These are phyloP conservation scores for Capsicum pubescens DNA, from an alignment of 257 asterid species.

Conservation along the genomic window DNA sequence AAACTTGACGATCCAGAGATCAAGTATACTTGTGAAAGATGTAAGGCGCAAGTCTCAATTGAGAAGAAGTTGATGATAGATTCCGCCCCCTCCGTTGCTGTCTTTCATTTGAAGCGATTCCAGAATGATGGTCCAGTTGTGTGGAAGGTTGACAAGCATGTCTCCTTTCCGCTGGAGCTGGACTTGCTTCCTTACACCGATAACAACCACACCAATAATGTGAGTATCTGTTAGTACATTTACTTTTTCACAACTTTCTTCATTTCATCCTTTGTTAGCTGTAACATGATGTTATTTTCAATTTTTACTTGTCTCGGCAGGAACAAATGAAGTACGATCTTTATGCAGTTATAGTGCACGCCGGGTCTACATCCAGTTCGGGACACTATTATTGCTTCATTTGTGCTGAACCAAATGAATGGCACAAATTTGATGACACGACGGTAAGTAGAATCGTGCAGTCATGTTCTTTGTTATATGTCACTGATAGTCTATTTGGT, in stretches of 20 bases:
- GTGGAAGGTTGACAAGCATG: too few species aligned
- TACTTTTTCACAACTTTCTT: not conserved
- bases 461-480: not conserved
- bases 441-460: conserved; percentile 40
- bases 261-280: not conserved
- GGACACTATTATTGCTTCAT: conserved; percentile 87
- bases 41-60: too few species aligned
- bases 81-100: conserved; percentile 20
- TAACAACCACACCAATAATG: conserved; percentile 38
- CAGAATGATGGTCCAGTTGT: conserved; percentile 74
- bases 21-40: too few species aligned
- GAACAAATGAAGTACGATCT: conserved; percentile 52
- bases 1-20: too few species aligned
- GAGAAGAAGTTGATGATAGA: conserved; percentile 27
- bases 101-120: conserved; percentile 59
- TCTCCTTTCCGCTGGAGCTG: too few species aligned
- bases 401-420: conserved; percentile 57
- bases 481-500: too few species aligned
- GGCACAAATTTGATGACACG: conserved; percentile 88
- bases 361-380: conserved; percentile 65
- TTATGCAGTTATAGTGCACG: conserved; percentile 57
- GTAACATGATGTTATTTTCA: not conserved
- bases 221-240: conserved; percentile 39
- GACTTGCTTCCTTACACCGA: too few species aligned
- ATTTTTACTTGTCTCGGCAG: conserved; percentile 45